Percentiles rank a stretch among this genome's conserved stretches.
Evolutionary conservation across 768 basidiomycete genomes (phyloP).

Genomic region (Leccinum uliginosum): DNA sequence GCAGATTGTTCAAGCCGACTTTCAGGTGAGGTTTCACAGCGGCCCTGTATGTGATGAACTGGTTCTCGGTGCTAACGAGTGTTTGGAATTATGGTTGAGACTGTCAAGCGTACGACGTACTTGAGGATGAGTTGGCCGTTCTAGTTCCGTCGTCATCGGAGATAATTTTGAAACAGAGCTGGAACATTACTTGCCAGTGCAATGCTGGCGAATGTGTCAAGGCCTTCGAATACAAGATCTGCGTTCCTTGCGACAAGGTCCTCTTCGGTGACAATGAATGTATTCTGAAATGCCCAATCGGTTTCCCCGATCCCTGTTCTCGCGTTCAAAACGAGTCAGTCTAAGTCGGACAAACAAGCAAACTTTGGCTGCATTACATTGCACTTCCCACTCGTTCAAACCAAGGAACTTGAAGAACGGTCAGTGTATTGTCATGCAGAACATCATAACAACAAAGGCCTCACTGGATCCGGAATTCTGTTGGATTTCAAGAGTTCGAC

Average conservation of each 20-base stretch:
- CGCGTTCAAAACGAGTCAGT: not conserved
- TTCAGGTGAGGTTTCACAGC: constrained; percentile 52
- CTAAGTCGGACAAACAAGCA: not conserved
- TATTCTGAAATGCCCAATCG: constrained; percentile 78
- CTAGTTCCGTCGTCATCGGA: constrained; percentile 37
- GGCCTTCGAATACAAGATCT: constrained; percentile 84
- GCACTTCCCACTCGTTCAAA: constrained; percentile 84
- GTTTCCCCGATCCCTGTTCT: constrained; percentile 80
- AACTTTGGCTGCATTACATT: constrained; percentile 51
- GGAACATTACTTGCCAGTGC: constrained; percentile 42
- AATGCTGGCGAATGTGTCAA: constrained; percentile 85
- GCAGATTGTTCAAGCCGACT: constrained; percentile 59
- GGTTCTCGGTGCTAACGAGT: constrained; percentile 61
- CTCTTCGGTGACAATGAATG: constrained; percentile 46
- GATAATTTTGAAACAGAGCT: not conserved
- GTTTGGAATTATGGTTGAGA: not conserved
- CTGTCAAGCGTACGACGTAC: constrained; percentile 29
- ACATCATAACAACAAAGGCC: constrained; percentile 21
- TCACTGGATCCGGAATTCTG: constrained; percentile 79
- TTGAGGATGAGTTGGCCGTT: constrained; percentile 68
- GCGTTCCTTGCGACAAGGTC: constrained; percentile 45
- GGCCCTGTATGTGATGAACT: constrained; percentile 74
- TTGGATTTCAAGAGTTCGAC: constrained; percentile 73
- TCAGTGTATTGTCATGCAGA: constrained; percentile 6
- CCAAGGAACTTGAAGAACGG: constrained; percentile 54